Base-by-base conservation (phyloP, 2,329 filamentous ascomycete genomes). In the Westerdykella aurantiaca region DNA sequence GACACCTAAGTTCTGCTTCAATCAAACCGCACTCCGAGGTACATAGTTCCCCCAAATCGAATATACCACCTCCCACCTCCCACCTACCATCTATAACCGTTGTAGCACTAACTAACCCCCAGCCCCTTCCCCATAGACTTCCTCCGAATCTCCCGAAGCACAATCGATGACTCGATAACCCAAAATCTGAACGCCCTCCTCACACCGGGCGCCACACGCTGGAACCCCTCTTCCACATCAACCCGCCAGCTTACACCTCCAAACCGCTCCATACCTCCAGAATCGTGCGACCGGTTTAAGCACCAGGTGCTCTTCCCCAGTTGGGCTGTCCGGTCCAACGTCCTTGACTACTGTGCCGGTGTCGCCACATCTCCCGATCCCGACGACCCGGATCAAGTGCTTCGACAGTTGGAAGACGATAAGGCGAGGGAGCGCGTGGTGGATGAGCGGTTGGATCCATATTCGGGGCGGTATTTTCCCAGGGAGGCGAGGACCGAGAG, bases 101-200 rank as follows among this genome's bases (percentile, higher is more conserved):
- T 25, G 34, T 5, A 41, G 12, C 57, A 65, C 61, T 64, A 63
- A 66, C 58, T 66, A 63, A 66, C 60, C 47, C 48, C 40, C 51
- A 55, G 51, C 46, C 39, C 37, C 43, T 14, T 5, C 10, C 16
- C 52, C 45, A 50, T 60, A 95, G 93, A 95, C 66, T 98, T 98
- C 66, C 78, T 98, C 17, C 86, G 89, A 33, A 69, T 93, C 52
- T 96, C 91, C 9, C 82, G 93, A 51, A 77, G 81, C 41, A 81
- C 86, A 38, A 84, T 96, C 60, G 93, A 98, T 69, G 93, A 98
- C 69, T 88, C 86, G 37, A 97, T 98, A 61, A 82, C 82, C 1
- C 90, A 95, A 61, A 91, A 94, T 59, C 80, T 98, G 48, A 97
- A 97, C 72, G 88, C 88, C 1, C 78, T 97, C 31, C 72, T 88